Evolutionary conservation across 306 rosid species (phyloP), one percentile per base, ranked within the genome.

Genomic region (Trifolium dubium): DNA sequence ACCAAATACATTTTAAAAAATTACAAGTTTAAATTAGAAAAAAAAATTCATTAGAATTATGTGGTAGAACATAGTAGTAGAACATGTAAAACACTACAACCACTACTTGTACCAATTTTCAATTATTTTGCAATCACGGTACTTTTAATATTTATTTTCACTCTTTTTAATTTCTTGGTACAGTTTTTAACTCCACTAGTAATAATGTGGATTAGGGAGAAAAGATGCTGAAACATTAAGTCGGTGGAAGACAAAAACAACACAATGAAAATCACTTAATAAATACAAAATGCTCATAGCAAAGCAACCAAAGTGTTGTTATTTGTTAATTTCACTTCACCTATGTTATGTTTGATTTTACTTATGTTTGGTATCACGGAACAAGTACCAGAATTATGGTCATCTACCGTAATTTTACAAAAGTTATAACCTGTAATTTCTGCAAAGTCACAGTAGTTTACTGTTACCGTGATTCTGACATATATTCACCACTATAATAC

Each of bases 191-290:
- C 51, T 47, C 28, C 11, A 50, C 47, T 54, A 11, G 28, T 67
- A 23, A 50, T 7, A 19, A 5, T 12, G 12, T 43, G 49, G 18
- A 46, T 39, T 6, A 44, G 10, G 53, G 15, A 40, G 61, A 67
- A 75, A 62, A 28, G 4, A 66, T 39, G 37, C 13, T 47, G 32
- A 13, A 47, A 53, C 9, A 65, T 2, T 13, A 0, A 50, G 69
- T 28, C 51, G 40, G 80, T 68, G 63, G 68, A 65, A 50, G 71
- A 59, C n/a, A 1, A 13, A 60, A 60, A 44, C 13, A 66, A 17
- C 41, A 41, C 44, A 58, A 63, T 6, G 35, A 28, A 6, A 8
- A 41, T 28, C 47, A 39, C 17, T 4, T 3, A 55, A 64, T 64
- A 15, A 32, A 40, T 37, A 34, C 29, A 54, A 79, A 47, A 35